Conservation (phyloP, 495 filamentous ascomycete genomes). For the Lepidopterella palustris region DNA sequence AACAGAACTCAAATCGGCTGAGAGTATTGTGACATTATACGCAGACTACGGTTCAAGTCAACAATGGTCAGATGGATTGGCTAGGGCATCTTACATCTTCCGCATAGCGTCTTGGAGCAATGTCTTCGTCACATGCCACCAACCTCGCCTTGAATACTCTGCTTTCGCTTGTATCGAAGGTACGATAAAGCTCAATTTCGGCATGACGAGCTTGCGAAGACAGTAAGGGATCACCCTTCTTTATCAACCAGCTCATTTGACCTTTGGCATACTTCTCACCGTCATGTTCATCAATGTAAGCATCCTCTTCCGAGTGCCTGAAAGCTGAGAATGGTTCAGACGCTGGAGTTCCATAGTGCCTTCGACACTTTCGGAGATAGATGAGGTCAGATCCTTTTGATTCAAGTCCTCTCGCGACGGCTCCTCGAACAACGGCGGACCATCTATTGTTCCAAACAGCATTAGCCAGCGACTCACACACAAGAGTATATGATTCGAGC, state of each 20-base stretch:
- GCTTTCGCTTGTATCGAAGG: background rate
- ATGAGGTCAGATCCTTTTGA: background rate
- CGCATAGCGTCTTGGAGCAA: background rate
- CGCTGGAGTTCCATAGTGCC: constrained; percentile 13
- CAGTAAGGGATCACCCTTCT: constrained; percentile 3
- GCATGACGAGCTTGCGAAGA: constrained; percentile 2
- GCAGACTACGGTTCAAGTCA: constrained; percentile 4
- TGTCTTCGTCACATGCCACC: constrained; percentile 1
- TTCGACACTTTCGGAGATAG: constrained; percentile 8
- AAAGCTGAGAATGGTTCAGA: background rate
- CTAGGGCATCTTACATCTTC: background rate
- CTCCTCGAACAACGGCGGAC: constrained; percentile 12
- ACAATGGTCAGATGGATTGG: background rate
- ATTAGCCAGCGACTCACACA: background rate
- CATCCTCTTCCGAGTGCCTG: constrained; percentile 6
- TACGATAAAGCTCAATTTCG: background rate
- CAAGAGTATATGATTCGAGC: background rate
- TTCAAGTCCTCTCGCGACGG: constrained; percentile 14
- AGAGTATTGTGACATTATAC: constrained; percentile 7
- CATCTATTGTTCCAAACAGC: background rate
- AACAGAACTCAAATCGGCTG: constrained; percentile 3
- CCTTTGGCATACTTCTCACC: background rate
- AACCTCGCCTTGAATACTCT: background rate
- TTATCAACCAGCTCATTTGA: constrained; percentile 8
- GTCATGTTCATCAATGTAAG: constrained; percentile 5